Conservation (phyloP, 129 eudicot species). For the Silybum marianum region DNA sequence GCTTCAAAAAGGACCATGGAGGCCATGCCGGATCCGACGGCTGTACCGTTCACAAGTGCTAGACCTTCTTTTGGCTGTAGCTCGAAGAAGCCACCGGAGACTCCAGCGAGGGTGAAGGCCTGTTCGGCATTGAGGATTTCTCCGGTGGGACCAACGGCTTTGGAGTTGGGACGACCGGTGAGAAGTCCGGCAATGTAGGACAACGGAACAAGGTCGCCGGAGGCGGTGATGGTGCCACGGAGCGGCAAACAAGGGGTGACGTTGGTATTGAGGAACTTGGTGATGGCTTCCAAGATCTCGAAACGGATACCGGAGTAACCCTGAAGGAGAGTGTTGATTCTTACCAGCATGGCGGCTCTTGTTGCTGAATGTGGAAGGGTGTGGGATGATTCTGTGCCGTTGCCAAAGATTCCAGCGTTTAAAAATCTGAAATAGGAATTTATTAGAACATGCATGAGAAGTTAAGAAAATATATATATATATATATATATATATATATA, state of each 20-base stretch:
- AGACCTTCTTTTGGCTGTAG: slow-evolving; percentile 89
- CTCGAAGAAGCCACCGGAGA: slow-evolving; percentile 66
- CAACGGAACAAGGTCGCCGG: slow-evolving; percentile 83
- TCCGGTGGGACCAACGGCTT: slow-evolving; percentile 73
- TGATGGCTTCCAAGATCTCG: slow-evolving; percentile 79
- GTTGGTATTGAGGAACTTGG: slow-evolving; percentile 73
- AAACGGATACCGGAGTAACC: slow-evolving; percentile 90
- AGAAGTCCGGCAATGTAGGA: slow-evolving; percentile 90
- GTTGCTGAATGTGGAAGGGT: slow-evolving; percentile 76
- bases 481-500: no score
- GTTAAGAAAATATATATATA: no score
- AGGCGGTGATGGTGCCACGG: slow-evolving; percentile 85
- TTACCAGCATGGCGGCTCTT: slow-evolving; percentile 83
- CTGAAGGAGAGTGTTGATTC: slow-evolving; percentile 88
- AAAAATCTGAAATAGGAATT: slow-evolving; percentile 44
- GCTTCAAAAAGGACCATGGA: slow-evolving; percentile 78
- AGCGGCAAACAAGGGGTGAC: slow-evolving; percentile 81
- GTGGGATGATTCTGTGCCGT: slow-evolving; percentile 65
- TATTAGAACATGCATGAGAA: no score
- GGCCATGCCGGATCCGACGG: slow-evolving; percentile 91
- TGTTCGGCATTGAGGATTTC: slow-evolving; percentile 49
- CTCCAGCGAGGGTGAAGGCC: slow-evolving; percentile 71
- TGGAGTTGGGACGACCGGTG: slow-evolving; percentile 81
- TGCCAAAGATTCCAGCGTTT: slow-evolving; percentile 85
- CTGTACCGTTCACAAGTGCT: slow-evolving; percentile 83